Conservation (phyloP, 2,329 filamentous ascomycete species). For the Talaromyces sp. region DNA sequence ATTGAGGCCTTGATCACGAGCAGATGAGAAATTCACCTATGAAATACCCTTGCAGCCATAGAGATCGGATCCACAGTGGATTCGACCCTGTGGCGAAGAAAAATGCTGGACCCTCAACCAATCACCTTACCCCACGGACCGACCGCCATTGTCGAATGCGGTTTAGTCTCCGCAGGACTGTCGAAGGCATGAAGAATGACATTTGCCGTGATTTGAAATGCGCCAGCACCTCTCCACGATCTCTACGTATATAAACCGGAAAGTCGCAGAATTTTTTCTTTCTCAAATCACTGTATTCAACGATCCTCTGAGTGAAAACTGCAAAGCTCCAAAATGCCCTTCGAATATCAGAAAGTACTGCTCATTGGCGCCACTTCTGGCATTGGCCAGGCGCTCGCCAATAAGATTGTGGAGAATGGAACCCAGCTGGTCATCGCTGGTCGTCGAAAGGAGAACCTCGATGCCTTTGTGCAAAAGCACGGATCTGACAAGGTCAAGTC, state of each 20-base stretch:
- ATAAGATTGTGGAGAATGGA: conserved; percentile 52
- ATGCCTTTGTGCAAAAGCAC: conserved; percentile 51
- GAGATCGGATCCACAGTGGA: too few species aligned
- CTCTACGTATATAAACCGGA: too few species aligned
- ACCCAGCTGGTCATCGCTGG: conserved; percentile 54
- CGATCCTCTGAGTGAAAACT: too few species aligned
- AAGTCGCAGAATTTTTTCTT: neutral
- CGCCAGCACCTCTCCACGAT: too few species aligned
- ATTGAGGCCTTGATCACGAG: too few species aligned
- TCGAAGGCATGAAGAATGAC: neutral
- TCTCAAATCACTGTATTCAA: neutral
- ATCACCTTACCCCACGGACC: neutral
- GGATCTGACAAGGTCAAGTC: conserved; percentile 50
- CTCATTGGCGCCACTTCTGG: conserved; percentile 55
- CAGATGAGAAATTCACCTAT: too few species aligned
- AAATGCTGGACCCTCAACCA: neutral
- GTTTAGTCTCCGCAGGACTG: conserved; percentile 22
- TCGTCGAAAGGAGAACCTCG: conserved; percentile 55
- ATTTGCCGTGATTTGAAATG: too few species aligned
- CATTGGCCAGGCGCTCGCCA: conserved; percentile 53
- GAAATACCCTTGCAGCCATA: too few species aligned
- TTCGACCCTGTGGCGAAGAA: neutral
- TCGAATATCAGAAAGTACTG: conserved; percentile 56
- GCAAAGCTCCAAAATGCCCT: conserved; percentile 38
- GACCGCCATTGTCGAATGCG: neutral